Percentiles rank a stretch among this genome's conserved stretches.
Evolutionary conservation across 1,284 basidiomycete species (phyloP).

Genomic region (Rhodotorula sp.): DNA sequence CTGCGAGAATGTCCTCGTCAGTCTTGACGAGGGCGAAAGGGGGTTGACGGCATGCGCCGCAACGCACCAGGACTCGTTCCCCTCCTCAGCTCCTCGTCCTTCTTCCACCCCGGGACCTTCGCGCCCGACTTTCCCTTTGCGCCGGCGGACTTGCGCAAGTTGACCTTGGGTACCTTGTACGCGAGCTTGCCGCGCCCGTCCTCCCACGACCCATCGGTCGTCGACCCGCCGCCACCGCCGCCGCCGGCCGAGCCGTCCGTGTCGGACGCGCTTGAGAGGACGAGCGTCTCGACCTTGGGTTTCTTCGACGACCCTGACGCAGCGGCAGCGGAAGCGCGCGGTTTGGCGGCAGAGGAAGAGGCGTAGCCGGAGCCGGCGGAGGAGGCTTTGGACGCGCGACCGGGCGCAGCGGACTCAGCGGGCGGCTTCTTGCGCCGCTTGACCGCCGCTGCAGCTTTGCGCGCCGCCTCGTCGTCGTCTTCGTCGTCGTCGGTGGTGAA

Average conservation of each 20-base stretch:
- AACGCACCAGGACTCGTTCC: constrained; percentile 21
- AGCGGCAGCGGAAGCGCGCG: too few relatives aligned
- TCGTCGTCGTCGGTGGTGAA: not conserved
- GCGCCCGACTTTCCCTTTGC: not conserved
- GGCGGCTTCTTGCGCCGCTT: not conserved
- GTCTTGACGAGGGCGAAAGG: too few relatives aligned
- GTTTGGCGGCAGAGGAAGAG: too few relatives aligned
- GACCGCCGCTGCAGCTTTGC: not conserved
- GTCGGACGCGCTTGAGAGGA: constrained; percentile 10
- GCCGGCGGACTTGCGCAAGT: constrained; percentile 8
- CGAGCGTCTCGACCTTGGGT: not conserved
- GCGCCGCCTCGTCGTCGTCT: not conserved
- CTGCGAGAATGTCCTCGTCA: not conserved
- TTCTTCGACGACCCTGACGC: not conserved
- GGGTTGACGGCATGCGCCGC: not conserved
- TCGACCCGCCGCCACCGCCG: not conserved
- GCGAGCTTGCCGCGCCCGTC: constrained; percentile 41
- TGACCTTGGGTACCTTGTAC: constrained; percentile 34
- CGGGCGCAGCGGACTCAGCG: not conserved
- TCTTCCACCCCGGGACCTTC: constrained; percentile 20
- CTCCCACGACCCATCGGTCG: constrained; percentile 47
- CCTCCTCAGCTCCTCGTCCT: constrained; percentile 13
- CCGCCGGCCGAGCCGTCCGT: constrained; percentile 40
- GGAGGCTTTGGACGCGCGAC: not conserved
- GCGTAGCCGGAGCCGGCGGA: not conserved